Conservation (phyloP, 73 alveolate genomes). For the Tetrahymena elliotti region DNA sequence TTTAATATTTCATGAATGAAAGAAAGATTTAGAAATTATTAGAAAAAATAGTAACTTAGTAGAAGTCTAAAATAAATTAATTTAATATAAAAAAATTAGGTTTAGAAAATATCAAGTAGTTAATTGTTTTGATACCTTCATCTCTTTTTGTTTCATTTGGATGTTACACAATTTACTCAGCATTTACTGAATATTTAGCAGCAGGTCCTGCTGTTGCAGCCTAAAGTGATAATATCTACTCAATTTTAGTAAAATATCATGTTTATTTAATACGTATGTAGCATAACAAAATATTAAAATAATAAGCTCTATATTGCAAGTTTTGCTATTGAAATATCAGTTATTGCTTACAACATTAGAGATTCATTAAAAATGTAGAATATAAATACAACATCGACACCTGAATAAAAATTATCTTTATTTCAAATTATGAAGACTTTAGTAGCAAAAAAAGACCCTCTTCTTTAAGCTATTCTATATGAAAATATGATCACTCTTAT, state of each 20-base stretch:
- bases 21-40: neutral
- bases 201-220: constrained; percentile 6
- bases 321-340: constrained; percentile 16
- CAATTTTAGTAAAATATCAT: neutral
- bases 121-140: constrained; percentile 28
- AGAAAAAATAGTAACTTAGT: neutral
- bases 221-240: neutral
- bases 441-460: constrained; percentile 24
- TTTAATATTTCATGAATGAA: too few relatives aligned
- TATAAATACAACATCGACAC: neutral
- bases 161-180: neutral
- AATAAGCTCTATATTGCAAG: constrained; percentile 15
- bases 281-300: neutral
- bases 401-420: neutral
- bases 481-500: constrained; percentile 23
- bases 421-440: neutral
- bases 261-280: too few relatives aligned
- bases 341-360: constrained; percentile 13
- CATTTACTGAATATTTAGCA: constrained; percentile 5
- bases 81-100: neutral
- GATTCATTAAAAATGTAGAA: constrained; percentile 10
- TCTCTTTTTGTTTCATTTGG: constrained; percentile 27
- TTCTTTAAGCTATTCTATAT: constrained; percentile 32
- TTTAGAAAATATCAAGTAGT: constrained; percentile 11
- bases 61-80: neutral